Percentiles rank a stretch among this genome's conserved stretches.
Evolutionary conservation across 2,329 filamentous ascomycete genomes (phyloP).

Genomic region (Beauveria asiatica): DNA sequence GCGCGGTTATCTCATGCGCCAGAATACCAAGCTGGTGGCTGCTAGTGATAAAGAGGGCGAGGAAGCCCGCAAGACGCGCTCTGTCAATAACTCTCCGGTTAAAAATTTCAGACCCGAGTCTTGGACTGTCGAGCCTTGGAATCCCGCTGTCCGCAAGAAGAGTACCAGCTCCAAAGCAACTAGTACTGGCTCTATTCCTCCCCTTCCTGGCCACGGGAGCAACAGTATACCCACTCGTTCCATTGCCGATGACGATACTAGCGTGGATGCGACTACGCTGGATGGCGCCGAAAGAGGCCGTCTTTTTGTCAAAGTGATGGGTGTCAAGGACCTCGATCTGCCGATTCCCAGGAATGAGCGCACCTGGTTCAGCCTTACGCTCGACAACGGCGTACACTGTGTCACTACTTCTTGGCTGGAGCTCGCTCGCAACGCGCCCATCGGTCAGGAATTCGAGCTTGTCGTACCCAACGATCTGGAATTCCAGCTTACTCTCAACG

Average conservation of each 20-base stretch:
- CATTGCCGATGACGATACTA: conserved; percentile 62
- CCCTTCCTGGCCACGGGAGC: conserved; percentile 80
- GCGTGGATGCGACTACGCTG: conserved; percentile 49
- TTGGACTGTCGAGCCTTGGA: conserved; percentile 97
- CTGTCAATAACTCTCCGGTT: conserved; percentile 58
- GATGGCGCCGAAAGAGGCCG: conserved; percentile 82
- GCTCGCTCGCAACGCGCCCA: conserved; percentile 81
- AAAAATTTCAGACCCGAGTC: conserved; percentile 79
- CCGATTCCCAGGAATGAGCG: conserved; percentile 85
- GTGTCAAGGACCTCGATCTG: conserved; percentile 89
- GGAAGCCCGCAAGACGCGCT: conserved; percentile 46
- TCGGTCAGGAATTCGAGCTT: conserved; percentile 96
- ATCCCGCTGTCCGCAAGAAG: conserved; percentile 63
- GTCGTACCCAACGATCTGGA: conserved; percentile 97
- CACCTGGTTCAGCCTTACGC: conserved; percentile 87
- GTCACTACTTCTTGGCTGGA: conserved; percentile 96
- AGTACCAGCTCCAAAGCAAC: conserved; percentile 43
- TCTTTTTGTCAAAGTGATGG: conserved; percentile 97
- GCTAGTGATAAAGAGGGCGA: conserved; percentile 70
- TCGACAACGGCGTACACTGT: conserved; percentile 97
- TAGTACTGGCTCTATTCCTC: conserved; percentile 60
- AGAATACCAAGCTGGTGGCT: conserved; percentile 94
- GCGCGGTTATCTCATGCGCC: conserved; percentile 97
- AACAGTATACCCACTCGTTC: conserved; percentile 54
- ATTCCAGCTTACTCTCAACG: conserved; percentile 94